Evolutionary conservation across 2,329 filamentous ascomycete genomes (phyloP).

Genomic region (Dendryphion nanum): DNA sequence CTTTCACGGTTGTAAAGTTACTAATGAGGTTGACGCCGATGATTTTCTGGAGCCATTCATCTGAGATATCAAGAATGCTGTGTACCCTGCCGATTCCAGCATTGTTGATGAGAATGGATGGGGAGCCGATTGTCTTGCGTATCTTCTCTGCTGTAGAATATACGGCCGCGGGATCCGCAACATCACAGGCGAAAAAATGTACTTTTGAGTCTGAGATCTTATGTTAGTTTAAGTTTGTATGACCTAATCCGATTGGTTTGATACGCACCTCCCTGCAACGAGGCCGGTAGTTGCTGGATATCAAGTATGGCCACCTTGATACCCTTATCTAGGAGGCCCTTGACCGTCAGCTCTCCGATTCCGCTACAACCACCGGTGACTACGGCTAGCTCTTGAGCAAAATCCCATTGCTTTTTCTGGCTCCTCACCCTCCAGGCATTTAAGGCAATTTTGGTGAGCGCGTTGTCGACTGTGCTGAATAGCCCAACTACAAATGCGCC

Average conservation of each 20-base stretch:
- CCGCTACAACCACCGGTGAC: slow-evolving; percentile 39
- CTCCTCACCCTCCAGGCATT: slow-evolving; percentile 41
- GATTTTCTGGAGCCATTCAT: slow-evolving; percentile 31
- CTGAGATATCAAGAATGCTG: slow-evolving; percentile 31
- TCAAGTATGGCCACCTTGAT: slow-evolving; percentile 35
- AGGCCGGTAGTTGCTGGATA: slow-evolving; percentile 26
- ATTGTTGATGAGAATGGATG: slow-evolving; percentile 38
- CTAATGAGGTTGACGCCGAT: slow-evolving; percentile 39
- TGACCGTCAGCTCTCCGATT: slow-evolving; percentile 33
- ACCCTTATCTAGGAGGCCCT: slow-evolving; percentile 22
- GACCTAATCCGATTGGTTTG: background rate
- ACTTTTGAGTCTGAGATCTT: slow-evolving; percentile 28
- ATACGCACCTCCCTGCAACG: slow-evolving; percentile 26
- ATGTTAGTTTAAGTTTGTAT: slow-evolving; percentile 1
- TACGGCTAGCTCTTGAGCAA: slow-evolving; percentile 33
- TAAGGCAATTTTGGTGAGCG: slow-evolving; percentile 31
- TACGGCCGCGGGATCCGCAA: slow-evolving; percentile 30
- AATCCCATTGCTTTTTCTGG: slow-evolving; percentile 35
- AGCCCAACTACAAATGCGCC: slow-evolving; percentile 34
- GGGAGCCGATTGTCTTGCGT: slow-evolving; percentile 19
- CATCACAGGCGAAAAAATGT: slow-evolving; percentile 33
- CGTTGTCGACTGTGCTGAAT: slow-evolving; percentile 21
- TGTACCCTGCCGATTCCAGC: slow-evolving; percentile 31
- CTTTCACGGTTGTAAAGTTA: slow-evolving; percentile 34
- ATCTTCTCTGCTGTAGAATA: slow-evolving; percentile 22